Conservation (phyloP, 2,329 filamentous ascomycete species). For the Scedosporium boydii region DNA sequence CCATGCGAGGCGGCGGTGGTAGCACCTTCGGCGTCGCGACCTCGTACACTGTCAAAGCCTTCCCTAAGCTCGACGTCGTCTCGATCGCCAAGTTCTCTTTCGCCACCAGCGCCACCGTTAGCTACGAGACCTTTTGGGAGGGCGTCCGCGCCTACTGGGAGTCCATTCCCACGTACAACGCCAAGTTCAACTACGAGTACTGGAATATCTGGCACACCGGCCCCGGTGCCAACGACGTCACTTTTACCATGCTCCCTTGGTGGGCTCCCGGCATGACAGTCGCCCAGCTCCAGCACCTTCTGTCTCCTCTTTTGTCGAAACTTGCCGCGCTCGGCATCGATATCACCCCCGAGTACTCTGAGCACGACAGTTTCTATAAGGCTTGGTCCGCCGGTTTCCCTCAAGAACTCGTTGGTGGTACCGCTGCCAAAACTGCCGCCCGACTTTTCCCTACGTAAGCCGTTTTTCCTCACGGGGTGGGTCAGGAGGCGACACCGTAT, state of each 20-base stretch:
- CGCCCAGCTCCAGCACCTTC: constrained; percentile 29
- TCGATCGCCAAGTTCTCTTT: constrained; percentile 28
- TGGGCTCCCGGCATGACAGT: constrained; percentile 36
- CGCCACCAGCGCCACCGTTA: constrained; percentile 25
- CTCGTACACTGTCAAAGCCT: constrained; percentile 43
- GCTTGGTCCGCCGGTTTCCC: constrained; percentile 14
- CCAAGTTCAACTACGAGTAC: constrained; percentile 28
- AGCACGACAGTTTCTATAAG: constrained; percentile 39
- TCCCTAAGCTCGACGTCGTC: constrained; percentile 30
- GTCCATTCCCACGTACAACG: constrained; percentile 34
- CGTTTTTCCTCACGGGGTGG: not conserved
- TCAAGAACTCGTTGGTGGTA: not conserved
- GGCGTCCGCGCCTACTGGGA: constrained; percentile 32
- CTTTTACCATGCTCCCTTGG: constrained; percentile 36
- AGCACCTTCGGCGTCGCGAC: constrained; percentile 49
- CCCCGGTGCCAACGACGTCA: constrained; percentile 31
- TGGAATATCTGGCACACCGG: constrained; percentile 2
- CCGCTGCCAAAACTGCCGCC: not conserved
- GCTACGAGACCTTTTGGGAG: constrained; percentile 34
- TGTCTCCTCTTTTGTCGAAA: constrained; percentile 31
- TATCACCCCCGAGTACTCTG: constrained; percentile 27
- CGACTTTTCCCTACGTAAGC: constrained; percentile 1
- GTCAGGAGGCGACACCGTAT: not conserved
- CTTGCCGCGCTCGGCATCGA: constrained; percentile 27
- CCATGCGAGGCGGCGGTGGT: constrained; percentile 37